A percentile compares a stretch with the other conserved stretches of the same genome.
Evolutionary conservation across 306 rosid species (phyloP).

Genomic region (Corylus avellana): DNA sequence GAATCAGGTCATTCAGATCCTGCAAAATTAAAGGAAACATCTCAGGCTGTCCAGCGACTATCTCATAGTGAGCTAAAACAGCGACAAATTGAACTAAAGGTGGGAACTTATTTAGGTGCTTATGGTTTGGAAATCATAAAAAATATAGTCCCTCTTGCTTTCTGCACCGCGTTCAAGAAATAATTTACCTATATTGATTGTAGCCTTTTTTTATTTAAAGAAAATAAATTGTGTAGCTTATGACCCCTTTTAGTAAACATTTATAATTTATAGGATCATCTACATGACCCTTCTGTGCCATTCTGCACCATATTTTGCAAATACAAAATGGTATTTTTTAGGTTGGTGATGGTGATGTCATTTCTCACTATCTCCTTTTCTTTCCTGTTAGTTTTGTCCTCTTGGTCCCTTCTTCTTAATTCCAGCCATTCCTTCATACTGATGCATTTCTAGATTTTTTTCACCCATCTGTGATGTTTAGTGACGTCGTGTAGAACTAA

Average conservation of each 20-base stretch:
- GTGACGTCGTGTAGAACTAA: background rate
- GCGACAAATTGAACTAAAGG: conserved; percentile 75
- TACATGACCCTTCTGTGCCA: background rate
- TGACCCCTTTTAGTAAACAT: background rate
- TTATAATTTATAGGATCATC: background rate
- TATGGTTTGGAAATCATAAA: background rate
- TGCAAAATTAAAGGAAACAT: conserved; percentile 60
- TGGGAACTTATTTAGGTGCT: conserved; percentile 5
- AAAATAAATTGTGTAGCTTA: background rate
- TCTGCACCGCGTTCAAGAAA: background rate
- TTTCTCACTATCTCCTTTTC: background rate
- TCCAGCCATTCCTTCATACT: background rate
- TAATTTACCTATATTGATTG: background rate
- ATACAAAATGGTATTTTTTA: background rate
- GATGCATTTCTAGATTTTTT: background rate
- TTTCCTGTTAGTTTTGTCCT: background rate
- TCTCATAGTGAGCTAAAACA: conserved; percentile 52
- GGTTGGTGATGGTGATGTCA: background rate
- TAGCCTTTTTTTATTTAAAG: background rate
- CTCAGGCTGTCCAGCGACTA: conserved; percentile 47
- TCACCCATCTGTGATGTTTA: background rate
- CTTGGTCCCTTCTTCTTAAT: background rate
- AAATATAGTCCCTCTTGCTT: background rate
- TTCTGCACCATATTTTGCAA: background rate
- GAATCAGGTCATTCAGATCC: conserved; percentile 82